A percentile compares a stretch with the other conserved stretches of the same genome.
These are phyloP conservation scores for Cyberlindnera americana DNA, from an alignment of 805 yeast genomes.

Conservation along the genomic window DNA sequence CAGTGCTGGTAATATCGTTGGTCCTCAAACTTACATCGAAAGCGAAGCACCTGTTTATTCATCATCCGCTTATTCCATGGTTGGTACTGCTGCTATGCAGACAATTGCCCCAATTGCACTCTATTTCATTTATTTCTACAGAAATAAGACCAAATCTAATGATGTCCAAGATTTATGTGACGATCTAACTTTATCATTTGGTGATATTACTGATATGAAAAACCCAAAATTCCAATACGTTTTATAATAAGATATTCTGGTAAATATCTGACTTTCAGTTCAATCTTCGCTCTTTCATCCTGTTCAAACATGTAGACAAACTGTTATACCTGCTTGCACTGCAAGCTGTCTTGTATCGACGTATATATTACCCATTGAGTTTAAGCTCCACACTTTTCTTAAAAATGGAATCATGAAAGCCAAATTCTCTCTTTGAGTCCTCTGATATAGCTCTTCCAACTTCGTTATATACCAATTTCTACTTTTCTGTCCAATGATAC, in stretches of 20 bases:
- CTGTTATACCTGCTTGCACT: conserved; percentile 4
- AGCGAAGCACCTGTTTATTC: conserved; percentile 54
- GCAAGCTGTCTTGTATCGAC: conserved; percentile 9
- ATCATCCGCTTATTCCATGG: conserved; percentile 25
- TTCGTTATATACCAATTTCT: conserved; percentile 5
- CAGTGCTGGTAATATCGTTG: conserved; percentile 64
- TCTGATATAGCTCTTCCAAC: conserved; percentile 1
- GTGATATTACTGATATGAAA: conserved; percentile 40
- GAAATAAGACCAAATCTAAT: conserved; percentile 29
- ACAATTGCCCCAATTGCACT: conserved; percentile 6
- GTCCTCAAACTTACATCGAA: conserved; percentile 66
- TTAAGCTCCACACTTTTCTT: conserved; percentile 6
- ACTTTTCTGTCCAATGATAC: conserved; percentile 1
- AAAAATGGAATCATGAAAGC: conserved; percentile 1
- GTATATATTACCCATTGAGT: conserved; percentile 2
- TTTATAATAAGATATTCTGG: conserved; percentile 1
- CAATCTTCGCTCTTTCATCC: background rate
- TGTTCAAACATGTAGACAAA: conserved; percentile 6
- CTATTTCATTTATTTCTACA: conserved; percentile 1
- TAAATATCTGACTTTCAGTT: too few species aligned
- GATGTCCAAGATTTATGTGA: background rate
- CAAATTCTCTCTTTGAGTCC: conserved; percentile 4
- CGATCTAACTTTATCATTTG: conserved; percentile 11
- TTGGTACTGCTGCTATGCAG: conserved; percentile 8
- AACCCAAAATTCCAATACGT: conserved; percentile 32